Evolutionary conservation across 768 basidiomycete genomes (phyloP), one percentile per base, ranked within the genome.

Genomic region (Collybiopsis confluens): DNA sequence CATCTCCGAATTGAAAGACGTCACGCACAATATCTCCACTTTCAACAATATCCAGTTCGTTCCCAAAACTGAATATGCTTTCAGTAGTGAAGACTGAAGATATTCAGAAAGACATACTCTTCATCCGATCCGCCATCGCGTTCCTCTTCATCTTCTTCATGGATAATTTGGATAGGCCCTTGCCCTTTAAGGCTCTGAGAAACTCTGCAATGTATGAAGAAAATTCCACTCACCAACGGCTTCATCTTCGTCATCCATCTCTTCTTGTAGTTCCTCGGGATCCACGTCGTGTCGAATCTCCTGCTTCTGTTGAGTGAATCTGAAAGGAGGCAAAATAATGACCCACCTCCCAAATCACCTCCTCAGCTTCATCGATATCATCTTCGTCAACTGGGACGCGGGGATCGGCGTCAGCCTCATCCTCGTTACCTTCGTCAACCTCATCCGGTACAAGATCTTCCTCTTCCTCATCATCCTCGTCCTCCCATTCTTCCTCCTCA

Each of bases 381-480:
- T 77, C 79, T 13, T 75, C 75, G 11, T 77, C 47, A 18, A 48
- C 35, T 6, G 47, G 47, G 20, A n/a, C 70, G 35, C 71, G 71
- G 13, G 68, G 69, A 30, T 70, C 70, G 2, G 70, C 76, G 15
- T 76, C 78, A 7, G 74, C 77, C 1, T 77, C 81, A 1, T 73
- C 75, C 23, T 76, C 74, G 18, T 76, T 72, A 54, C 73, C 73
- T 55, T 78, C 77, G 24, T 78, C 76, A 18, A 72, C 73, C 6
- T 72, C 73, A 26, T 75, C 73, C 38, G 65, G 68, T 4, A 72
- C 75, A 4, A 72, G 66, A 44, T 73, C 78, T 46, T 84, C 88
- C 38, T 85, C 85, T 30, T 85, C 85, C 0, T 85, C 86, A 27
- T 85, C 85, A n/a, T 84, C 85, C 26, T 72, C 81, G 43, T 83